These are phyloP conservation scores for Mortierella sp. DNA, from an alignment of 371 early-diverging fungal species.

Conservation along the genomic window DNA sequence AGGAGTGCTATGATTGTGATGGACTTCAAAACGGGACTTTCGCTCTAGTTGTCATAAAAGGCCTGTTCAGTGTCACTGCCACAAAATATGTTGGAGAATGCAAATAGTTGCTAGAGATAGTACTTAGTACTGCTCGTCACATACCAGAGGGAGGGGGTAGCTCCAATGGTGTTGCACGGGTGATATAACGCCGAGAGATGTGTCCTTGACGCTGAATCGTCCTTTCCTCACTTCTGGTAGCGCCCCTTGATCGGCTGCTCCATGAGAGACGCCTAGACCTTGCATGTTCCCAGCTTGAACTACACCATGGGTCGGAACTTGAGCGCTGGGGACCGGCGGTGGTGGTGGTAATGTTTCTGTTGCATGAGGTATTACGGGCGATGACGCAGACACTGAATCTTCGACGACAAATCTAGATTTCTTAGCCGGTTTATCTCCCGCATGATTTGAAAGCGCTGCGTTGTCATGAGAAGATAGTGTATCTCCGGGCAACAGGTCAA, in stretches of 20 bases:
- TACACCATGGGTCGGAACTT: constrained; percentile 2
- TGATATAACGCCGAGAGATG: constrained; percentile 20
- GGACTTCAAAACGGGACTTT: constrained; percentile 48
- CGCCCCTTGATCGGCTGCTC: constrained; percentile 5
- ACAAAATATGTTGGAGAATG: not conserved
- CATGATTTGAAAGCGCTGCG: constrained; percentile 14
- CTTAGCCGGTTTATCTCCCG: constrained; percentile 34
- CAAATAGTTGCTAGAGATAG: no score
- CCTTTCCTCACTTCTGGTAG: constrained; percentile 48
- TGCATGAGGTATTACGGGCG: constrained; percentile 15
- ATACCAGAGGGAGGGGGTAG: constrained; percentile 24
- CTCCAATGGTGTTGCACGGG: constrained; percentile 22
- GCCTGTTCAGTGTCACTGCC: not conserved
- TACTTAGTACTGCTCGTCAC: not conserved
- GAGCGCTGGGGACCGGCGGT: constrained; percentile 1
- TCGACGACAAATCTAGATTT: constrained; percentile 72
- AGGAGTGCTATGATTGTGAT: constrained; percentile 25
- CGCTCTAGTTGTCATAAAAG: constrained; percentile 27
- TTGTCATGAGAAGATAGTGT: constrained; percentile 7
- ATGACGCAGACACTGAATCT: constrained; percentile 37
- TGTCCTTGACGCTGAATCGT: constrained; percentile 54
- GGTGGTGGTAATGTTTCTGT: constrained; percentile 17
- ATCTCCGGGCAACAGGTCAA: constrained; percentile 23
- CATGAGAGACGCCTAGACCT: constrained; percentile 33
- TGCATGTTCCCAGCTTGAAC: constrained; percentile 25